Evolutionary conservation across 768 basidiomycete genomes (phyloP), one percentile per base, ranked within the genome.

Genomic region (Saitozyma podzolica): DNA sequence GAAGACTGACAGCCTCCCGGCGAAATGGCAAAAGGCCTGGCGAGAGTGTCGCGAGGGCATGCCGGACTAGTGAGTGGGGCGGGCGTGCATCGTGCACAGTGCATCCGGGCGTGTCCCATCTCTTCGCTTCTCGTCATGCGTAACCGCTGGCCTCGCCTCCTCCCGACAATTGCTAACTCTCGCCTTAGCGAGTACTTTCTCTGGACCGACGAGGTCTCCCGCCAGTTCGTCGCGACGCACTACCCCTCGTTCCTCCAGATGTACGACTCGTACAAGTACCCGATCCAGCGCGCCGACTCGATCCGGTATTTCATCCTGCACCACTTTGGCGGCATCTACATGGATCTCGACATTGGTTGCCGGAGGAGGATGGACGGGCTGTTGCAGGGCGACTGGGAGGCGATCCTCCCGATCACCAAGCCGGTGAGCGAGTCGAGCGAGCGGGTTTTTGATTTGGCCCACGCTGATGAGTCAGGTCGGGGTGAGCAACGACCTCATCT

Each of bases 271-370:
- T 99, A 99, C 84, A 83, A 85, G 62, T 97, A 93, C 80, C 82
- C 86, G 49, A 96, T 97, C 73, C 93, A 95, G 77, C 90, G 96
- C 49, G 96, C 96, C 20, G 96, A 99, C 80, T 91, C 86, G 40
- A 98, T 99, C 69, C 93, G 96, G 59, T 99, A 99, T 82, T 99
- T 99, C 78, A 87, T 99, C 60, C 89, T 99, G 50, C 86, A 98
- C 80, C 86, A 92, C 75, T 97, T 89, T 74, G 96, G 96, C 42
- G 96, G 96, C 40, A 81, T 98, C 67, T 99, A 99, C 82, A 82
- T 98, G 74, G 96, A 99, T 81, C 85, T 99, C 58, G 96, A 99
- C 80, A 89, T 99, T 64, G 96, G 96, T 39, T 98, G 96, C 78
- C 80, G 88, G 49, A 87, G 90, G 17, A 87, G 88, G 8, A 79